These are phyloP conservation scores for Lasiodiplodia citricola DNA, from an alignment of 2,329 filamentous ascomycete species.

Conservation along the genomic window DNA sequence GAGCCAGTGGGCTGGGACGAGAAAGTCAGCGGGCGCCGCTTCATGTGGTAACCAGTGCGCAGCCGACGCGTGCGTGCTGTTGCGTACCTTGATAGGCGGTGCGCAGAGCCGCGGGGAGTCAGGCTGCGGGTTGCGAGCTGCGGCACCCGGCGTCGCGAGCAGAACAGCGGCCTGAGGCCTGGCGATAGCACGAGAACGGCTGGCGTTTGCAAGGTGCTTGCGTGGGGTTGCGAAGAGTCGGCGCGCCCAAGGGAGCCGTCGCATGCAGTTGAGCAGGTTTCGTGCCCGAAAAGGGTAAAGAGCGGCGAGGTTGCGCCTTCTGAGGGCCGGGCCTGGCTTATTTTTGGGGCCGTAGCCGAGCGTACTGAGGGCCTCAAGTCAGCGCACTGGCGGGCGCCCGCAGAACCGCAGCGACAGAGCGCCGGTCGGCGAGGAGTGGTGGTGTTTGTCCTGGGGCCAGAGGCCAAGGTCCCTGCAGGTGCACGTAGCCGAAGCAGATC, in stretches of 20 bases:
- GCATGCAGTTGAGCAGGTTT: slow-evolving; percentile 27
- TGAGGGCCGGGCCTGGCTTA: slow-evolving; percentile 14
- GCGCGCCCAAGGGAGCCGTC: slow-evolving; percentile 18
- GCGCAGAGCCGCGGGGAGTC: slow-evolving; percentile 10
- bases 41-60: neutral
- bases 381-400: neutral
- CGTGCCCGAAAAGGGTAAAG: slow-evolving; percentile 15
- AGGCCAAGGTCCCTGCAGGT: slow-evolving; percentile 12
- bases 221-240: slow-evolving; percentile 23
- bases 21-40: slow-evolving; percentile 16
- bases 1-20: slow-evolving; percentile 17
- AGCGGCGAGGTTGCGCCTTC: slow-evolving; percentile 21
- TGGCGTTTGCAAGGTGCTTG: slow-evolving; percentile 17
- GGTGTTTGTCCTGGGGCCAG: neutral
- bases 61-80: slow-evolving; percentile 3
- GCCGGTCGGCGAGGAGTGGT: neutral
- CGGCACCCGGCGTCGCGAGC: slow-evolving; percentile 10
- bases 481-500: slow-evolving; percentile 21
- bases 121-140: neutral
- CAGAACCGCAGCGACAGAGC: slow-evolving; percentile 2
- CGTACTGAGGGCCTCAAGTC: slow-evolving; percentile 16
- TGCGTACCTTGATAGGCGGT: slow-evolving; percentile 19
- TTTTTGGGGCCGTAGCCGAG: slow-evolving; percentile 10
- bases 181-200: slow-evolving; percentile 15
- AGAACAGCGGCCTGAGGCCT: neutral